Evolutionary conservation across 768 basidiomycete genomes (phyloP).

Genomic region (Lentinula aciculospora): DNA sequence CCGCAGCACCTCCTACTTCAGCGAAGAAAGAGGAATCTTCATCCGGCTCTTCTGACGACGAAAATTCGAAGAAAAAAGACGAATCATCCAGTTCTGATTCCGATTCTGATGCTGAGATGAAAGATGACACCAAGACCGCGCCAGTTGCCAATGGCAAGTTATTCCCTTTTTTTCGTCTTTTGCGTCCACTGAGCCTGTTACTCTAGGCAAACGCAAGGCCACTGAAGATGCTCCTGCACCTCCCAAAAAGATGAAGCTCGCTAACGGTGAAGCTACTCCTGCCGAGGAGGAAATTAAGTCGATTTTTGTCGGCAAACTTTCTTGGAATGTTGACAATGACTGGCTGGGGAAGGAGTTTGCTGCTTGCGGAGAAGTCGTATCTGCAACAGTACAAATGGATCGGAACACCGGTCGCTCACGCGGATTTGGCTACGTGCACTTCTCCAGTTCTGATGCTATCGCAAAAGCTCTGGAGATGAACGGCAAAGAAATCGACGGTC

Average conservation of each 20-base stretch:
- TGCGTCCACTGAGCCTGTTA: not conserved
- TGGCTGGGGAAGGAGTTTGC: constrained; percentile 90
- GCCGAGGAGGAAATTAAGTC: constrained; percentile 43
- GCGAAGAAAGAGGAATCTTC: constrained; percentile 15
- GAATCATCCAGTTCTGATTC: constrained; percentile 20
- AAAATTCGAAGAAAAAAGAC: constrained; percentile 17
- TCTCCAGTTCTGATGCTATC: constrained; percentile 63
- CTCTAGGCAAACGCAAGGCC: constrained; percentile 76
- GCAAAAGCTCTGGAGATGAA: constrained; percentile 77
- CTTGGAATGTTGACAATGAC: constrained; percentile 97
- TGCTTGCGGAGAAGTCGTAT: constrained; percentile 80
- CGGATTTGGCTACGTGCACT: constrained; percentile 82
- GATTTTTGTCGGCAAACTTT: constrained; percentile 89
- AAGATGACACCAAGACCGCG: constrained; percentile 26
- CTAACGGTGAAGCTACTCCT: constrained; percentile 47
- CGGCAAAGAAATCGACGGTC: constrained; percentile 90
- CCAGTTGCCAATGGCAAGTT: constrained; percentile 32
- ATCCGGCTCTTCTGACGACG: constrained; percentile 11
- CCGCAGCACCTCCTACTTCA: constrained; percentile 14
- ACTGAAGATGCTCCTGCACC: constrained; percentile 52
- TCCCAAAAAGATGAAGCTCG: constrained; percentile 80
- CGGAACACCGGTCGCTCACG: constrained; percentile 78
- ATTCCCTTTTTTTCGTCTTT: not conserved
- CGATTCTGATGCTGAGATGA: constrained; percentile 57
- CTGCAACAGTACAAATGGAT: constrained; percentile 85